A percentile compares a stretch with the other conserved stretches of the same genome.
These are phyloP conservation scores for Panicum virgatum DNA, from an alignment of 202 grass and related monocot genomes.

Conservation along the genomic window DNA sequence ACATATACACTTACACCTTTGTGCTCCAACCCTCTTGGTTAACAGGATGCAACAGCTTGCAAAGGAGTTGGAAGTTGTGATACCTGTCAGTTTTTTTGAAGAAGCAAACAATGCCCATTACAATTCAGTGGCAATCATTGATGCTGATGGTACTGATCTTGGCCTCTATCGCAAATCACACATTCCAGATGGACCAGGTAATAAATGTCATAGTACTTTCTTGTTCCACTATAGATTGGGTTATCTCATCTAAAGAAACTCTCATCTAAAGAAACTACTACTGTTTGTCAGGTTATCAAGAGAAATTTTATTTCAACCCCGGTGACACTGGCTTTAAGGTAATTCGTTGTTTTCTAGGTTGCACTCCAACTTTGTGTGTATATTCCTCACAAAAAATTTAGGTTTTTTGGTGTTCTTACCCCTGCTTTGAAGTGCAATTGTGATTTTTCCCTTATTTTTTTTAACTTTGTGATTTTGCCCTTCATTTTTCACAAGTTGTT, in stretches of 20 bases:
- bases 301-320: slow-evolving; percentile 94
- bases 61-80: slow-evolving; percentile 88
- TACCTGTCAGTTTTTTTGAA: slow-evolving; percentile 95
- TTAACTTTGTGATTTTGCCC: no score
- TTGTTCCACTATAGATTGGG: background rate
- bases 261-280: background rate
- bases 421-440: no score
- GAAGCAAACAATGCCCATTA: slow-evolving; percentile 98
- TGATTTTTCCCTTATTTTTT: no score
- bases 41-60: slow-evolving; percentile 86
- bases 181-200: slow-evolving; percentile 95
- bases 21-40: background rate
- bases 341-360: background rate
- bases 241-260: slow-evolving; percentile 31
- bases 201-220: slow-evolving; percentile 3
- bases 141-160: slow-evolving; percentile 90
- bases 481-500: no score
- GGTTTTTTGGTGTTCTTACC: no score
- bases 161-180: slow-evolving; percentile 96
- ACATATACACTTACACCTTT: background rate
- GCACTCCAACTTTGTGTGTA: background rate
- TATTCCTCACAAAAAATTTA: background rate
- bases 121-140: slow-evolving; percentile 89
- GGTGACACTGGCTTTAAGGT: slow-evolving; percentile 94
- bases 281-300: slow-evolving; percentile 77